These are phyloP conservation scores for Cryptococcus floricola DNA, from an alignment of 1,284 basidiomycete species.

Conservation along the genomic window DNA sequence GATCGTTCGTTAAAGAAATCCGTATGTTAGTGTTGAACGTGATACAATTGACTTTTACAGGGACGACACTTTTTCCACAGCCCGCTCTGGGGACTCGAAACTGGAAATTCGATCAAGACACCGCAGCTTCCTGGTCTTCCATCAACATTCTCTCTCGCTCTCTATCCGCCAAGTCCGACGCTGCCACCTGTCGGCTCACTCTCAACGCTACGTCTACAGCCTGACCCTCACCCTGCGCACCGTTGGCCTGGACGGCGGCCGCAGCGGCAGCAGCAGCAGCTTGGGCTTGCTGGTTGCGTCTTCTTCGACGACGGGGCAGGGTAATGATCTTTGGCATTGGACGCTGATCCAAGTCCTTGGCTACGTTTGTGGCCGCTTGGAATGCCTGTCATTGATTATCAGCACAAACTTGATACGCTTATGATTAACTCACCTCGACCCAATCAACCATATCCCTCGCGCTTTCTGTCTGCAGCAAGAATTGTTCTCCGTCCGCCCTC, in stretches of 20 bases:
- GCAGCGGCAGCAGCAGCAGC: slow-evolving; percentile 2
- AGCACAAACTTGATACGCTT: slow-evolving; percentile 4
- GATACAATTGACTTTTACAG: background rate
- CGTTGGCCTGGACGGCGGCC: slow-evolving; percentile 3
- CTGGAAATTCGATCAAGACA: background rate
- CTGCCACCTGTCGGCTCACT: slow-evolving; percentile 13
- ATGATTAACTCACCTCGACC: slow-evolving; percentile 71
- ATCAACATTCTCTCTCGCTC: slow-evolving; percentile 46
- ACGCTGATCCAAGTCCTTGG: slow-evolving; percentile 84
- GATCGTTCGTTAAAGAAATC: too few species aligned
- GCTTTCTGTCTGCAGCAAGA: slow-evolving; percentile 84
- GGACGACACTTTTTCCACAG: background rate
- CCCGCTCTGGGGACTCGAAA: too few species aligned
- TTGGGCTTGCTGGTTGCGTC: slow-evolving; percentile 13
- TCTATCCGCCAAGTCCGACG: slow-evolving; percentile 31
- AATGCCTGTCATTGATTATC: slow-evolving; percentile 58
- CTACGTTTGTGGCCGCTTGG: slow-evolving; percentile 89
- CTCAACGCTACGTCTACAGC: slow-evolving; percentile 8
- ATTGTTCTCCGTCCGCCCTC: slow-evolving; percentile 91
- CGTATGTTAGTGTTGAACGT: too few species aligned
- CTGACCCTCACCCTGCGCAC: slow-evolving; percentile 1
- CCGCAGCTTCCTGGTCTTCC: slow-evolving; percentile 43
- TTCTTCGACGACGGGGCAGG: slow-evolving; percentile 50
- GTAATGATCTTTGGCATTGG: slow-evolving; percentile 75
- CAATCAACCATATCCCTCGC: slow-evolving; percentile 84